Evolutionary conservation across 2,329 filamentous ascomycete genomes (phyloP).

Genomic region (Fusarium miscanthi): DNA sequence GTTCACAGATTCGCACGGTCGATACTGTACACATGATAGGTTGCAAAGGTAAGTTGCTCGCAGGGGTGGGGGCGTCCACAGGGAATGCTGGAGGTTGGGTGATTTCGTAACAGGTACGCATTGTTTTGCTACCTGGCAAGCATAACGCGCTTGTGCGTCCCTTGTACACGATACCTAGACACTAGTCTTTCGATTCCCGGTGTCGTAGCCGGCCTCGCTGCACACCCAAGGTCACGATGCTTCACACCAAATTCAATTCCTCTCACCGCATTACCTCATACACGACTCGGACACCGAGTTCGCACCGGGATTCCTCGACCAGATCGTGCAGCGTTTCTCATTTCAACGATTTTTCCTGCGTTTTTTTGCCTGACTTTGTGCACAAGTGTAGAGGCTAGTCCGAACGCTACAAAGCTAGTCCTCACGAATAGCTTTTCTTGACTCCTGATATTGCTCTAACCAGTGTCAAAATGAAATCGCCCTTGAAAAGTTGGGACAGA

Average conservation of each 20-base stretch:
- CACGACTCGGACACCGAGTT: conserved; percentile 45
- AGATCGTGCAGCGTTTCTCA: conserved; percentile 40
- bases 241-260: conserved; percentile 44
- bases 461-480: conserved; percentile 1
- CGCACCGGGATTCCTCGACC: conserved; percentile 44
- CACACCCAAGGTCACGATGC: conserved; percentile 42
- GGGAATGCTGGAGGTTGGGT: conserved; percentile 41
- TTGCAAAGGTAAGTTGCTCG: conserved; percentile 22
- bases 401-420: conserved; percentile 29
- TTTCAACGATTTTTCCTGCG: conserved; percentile 31
- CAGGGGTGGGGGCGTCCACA: conserved; percentile 38
- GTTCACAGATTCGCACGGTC: conserved; percentile 29
- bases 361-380: conserved; percentile 38
- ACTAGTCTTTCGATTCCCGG: conserved; percentile 39
- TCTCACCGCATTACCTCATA: conserved; percentile 49
- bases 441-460: conserved; percentile 2
- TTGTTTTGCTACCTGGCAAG: conserved; percentile 17
- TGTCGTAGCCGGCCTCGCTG: conserved; percentile 41
- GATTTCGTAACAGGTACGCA: conserved; percentile 43
- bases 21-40: conserved; percentile 29
- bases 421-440: conserved; percentile 21
- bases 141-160: conserved; percentile 1
- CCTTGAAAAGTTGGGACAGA: conserved; percentile 11
- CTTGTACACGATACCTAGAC: conserved; percentile 33
- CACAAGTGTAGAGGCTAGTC: conserved; percentile 36